Percentiles rank a stretch among this genome's conserved stretches.
phyloP scores from a whole-genome alignment of 176 grass and related monocot species.

The Musa beccarii region DNA sequence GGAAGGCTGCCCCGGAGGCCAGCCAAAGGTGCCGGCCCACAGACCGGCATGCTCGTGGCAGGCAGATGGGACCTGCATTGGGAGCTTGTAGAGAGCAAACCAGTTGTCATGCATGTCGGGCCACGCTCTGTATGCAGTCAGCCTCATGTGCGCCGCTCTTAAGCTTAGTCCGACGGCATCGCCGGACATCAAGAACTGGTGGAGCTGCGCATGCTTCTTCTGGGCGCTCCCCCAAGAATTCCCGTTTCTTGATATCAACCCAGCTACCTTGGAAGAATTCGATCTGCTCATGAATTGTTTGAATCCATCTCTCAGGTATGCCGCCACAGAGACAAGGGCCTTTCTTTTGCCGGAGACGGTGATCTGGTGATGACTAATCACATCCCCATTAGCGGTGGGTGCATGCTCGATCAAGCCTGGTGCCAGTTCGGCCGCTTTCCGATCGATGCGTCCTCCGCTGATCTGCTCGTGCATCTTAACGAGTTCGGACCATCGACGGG shows the following conservation, averaged over 20 bases:
- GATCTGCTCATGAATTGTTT: constrained; percentile 55
- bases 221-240: constrained; percentile 14
- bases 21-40: constrained; percentile 85
- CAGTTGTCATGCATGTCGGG: constrained; percentile 79
- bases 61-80: constrained; percentile 21
- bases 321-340: constrained; percentile 42
- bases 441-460: constrained; percentile 30
- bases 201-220: constrained; percentile 39
- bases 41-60: constrained; percentile 51
- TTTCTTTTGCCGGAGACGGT: constrained; percentile 24
- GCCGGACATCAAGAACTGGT: constrained; percentile 39
- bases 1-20: constrained; percentile 41
- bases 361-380: not conserved
- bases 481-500: constrained; percentile 42
- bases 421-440: constrained; percentile 22
- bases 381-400: not conserved
- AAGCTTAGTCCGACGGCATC: constrained; percentile 39
- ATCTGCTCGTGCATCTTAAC: constrained; percentile 41
- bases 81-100: constrained; percentile 77
- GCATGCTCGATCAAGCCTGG: not conserved
- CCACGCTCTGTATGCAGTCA: constrained; percentile 51
- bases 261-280: constrained; percentile 10
- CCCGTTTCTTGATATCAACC: not conserved
- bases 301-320: constrained; percentile 39
- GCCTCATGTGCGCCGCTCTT: constrained; percentile 32